Conservation (phyloP, 2,329 filamentous ascomycete genomes). For the Didymella segeticola region DNA sequence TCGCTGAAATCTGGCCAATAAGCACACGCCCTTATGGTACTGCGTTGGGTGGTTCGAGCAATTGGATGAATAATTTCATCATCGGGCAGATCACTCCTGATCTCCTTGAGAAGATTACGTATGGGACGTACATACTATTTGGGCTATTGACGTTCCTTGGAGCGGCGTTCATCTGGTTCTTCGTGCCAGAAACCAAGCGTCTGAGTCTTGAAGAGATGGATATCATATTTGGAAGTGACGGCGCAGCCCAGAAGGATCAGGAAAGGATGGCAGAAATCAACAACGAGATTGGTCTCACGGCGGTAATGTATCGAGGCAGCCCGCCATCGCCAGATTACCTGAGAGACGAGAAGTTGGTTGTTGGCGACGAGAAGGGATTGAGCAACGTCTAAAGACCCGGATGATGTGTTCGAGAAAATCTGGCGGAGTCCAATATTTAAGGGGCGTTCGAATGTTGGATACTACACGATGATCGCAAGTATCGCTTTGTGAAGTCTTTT, state of each 20-base stretch:
- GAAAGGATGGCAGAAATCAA: constrained; percentile 77
- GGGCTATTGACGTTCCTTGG: constrained; percentile 69
- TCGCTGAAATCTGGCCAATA: constrained; percentile 77
- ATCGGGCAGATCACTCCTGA: constrained; percentile 74
- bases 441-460: constrained; percentile 23
- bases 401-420: background rate
- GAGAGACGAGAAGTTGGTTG: constrained; percentile 14
- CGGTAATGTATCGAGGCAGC: constrained; percentile 22
- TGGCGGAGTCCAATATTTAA: background rate
- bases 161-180: constrained; percentile 60
- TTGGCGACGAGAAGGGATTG: constrained; percentile 24
- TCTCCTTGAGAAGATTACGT: constrained; percentile 69
- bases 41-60: constrained; percentile 64
- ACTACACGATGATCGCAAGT: too few species aligned
- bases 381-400: background rate
- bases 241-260: constrained; percentile 69
- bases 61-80: constrained; percentile 63
- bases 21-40: constrained; percentile 73
- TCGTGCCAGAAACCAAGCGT: constrained; percentile 62
- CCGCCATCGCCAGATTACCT: background rate
- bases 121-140: constrained; percentile 76
- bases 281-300: constrained; percentile 69
- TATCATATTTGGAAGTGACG: constrained; percentile 70
- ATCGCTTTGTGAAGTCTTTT: too few species aligned
- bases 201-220: constrained; percentile 66